Evolutionary conservation across 2,329 filamentous ascomycete genomes (phyloP), one percentile per base, ranked within the genome.

Genomic region (Ceratocystis smalleyi): DNA sequence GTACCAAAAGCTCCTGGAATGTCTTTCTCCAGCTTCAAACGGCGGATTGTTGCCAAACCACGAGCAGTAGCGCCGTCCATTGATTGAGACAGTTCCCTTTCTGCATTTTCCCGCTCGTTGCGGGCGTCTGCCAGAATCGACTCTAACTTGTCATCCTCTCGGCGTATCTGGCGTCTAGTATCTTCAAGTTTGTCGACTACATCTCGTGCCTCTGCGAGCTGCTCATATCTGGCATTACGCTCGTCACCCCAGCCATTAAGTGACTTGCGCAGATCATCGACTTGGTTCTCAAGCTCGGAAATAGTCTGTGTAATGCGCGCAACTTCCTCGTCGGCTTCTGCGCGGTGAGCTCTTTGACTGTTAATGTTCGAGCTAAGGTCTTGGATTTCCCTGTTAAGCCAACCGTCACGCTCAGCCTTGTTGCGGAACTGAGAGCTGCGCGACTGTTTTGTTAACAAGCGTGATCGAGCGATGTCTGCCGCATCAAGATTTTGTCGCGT

Each of bases 1-100:
- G 91, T 95, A 61, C 95, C 94, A 72, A 96, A 95, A 1, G 94
- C 90, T 30, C 94, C 94, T 1, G 87, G 82, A 5, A 97, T 83
- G 66, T 90, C 83, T 68, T 87, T 79, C 69, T 95, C 85, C 59
- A 84, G 82, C 74, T 91, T 92, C 70, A 97, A 81, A 54, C 88
- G 84, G 64, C 90, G 85, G 19, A 99, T 87, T 2, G 89, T 87
- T n/a, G 89, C 88, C 57, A 99, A 79, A 70, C 92, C 94, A 61
- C 88, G 84, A 65, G 89, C 87, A 4, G 91, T 96, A 64, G 88
- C 87, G 67, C 88, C 84, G 72, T 99, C 94, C 84, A 97, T 95
- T 71, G 90, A 87, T 47, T 91, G 84, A 1, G 87, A 86, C 17
- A 97, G 79, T 67, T 83, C 84, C 61, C 84, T 82, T 72, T 96